Conservation (phyloP, 1,284 basidiomycete species). For the Phenoliferia sp. region DNA sequence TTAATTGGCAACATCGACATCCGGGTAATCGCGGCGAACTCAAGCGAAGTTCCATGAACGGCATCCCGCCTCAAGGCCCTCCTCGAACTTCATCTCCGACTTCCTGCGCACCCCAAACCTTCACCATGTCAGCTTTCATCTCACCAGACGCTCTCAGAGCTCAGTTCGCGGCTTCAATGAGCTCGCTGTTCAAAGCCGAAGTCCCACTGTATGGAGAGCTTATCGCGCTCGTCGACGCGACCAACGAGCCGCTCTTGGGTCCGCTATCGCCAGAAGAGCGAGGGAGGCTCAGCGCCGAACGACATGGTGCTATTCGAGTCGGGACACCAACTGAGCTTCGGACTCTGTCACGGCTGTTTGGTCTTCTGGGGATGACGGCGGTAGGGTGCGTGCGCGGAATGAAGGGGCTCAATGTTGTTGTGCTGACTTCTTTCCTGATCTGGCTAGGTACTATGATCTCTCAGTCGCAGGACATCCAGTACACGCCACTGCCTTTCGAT, state of each 20-base stretch:
- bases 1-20: no score
- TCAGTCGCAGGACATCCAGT: constrained; percentile 44
- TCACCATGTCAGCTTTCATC: neutral
- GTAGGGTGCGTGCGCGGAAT: constrained; percentile 29
- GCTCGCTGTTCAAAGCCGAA: constrained; percentile 44
- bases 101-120: neutral
- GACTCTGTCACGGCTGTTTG: constrained; percentile 44
- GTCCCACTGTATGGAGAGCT: constrained; percentile 47
- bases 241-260: constrained; percentile 36
- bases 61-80: no score
- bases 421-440: neutral
- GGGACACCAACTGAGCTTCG: constrained; percentile 43
- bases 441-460: constrained; percentile 45
- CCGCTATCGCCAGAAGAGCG: constrained; percentile 6
- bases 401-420: neutral
- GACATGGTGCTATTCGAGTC: constrained; percentile 47
- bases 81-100: neutral
- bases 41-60: no score
- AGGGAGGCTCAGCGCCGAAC: constrained; percentile 44
- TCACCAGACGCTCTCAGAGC: constrained; percentile 41
- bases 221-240: constrained; percentile 41
- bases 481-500: constrained; percentile 47
- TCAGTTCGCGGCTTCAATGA: constrained; percentile 42
- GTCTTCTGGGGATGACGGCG: constrained; percentile 44
- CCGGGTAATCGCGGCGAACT: no score